Evolutionary conservation across 306 rosid genomes (phyloP), one percentile per base, ranked within the genome.

Genomic region (Lathyrus oleraceus): DNA sequence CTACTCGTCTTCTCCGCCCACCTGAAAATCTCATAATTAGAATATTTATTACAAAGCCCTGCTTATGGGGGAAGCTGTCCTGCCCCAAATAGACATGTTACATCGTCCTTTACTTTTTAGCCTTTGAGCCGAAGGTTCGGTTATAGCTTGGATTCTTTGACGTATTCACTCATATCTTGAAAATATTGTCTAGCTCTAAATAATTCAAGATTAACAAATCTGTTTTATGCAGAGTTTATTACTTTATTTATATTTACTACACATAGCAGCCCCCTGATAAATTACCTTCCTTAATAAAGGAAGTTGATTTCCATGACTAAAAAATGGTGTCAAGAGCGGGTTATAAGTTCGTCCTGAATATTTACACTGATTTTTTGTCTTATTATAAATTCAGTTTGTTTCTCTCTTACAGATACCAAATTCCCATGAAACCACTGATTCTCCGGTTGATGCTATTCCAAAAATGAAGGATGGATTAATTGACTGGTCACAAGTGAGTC

Each of bases 401-500:
- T 45, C 53, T 43, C 67, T 70, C 63, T 74, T 77, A 61, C 77
- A 90, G 98, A 88, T 93, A 73, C 97, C 97, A 72, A 85, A 79
- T 72, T 81, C 97, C 54, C 82, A 70, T 44, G 98, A 93, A 63
- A 81, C 81, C 47, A 65, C 78, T 63, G 87, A 82, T 82, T 90
- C 98, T 74, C 81, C 83, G 6, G 76, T 88, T 44, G 82, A 83
- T 76, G 81, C 82, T 70, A 87, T 93, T 84, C 98, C 98, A 16
- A 87, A 88, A 78, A 52, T 78, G 25, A 76, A 88, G 65, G 86
- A 88, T 69, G 83, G 85, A 43, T 67, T 84, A 61, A 78, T 93
- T 85, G 98, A 93, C 76, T 93, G 98, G 97, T 93, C 98, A 52
- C 87, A 85, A 69, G 98, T 93, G 81, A 89, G 89, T 83, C 54